A percentile compares a stretch with the other conserved stretches of the same genome.
These are phyloP conservation scores for Kregervanrija fluxuum DNA, from an alignment of 805 yeast genomes.

Conservation along the genomic window DNA sequence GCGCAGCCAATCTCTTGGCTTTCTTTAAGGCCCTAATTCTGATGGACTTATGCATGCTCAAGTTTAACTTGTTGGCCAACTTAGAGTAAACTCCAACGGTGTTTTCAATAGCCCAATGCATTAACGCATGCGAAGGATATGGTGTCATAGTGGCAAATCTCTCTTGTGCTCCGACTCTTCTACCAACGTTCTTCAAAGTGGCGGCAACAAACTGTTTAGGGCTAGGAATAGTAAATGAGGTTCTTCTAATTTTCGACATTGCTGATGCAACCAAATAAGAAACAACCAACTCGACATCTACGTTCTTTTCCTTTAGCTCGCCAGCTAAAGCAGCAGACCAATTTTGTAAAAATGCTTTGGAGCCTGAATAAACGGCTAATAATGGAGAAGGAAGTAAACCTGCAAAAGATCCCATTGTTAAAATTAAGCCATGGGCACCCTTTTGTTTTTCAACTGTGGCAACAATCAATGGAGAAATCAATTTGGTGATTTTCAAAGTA, in stretches of 20 bases:
- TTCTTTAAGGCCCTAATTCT: conserved; percentile 78
- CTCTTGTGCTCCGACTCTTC: conserved; percentile 89
- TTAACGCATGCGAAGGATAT: conserved; percentile 86
- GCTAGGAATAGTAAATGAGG: conserved; percentile 71
- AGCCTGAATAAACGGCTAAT: conserved; percentile 91
- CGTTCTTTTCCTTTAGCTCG: conserved; percentile 58
- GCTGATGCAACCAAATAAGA: conserved; percentile 91
- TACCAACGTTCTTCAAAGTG: conserved; percentile 63
- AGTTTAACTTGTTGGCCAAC: conserved; percentile 62
- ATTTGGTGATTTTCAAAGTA: conserved; percentile 76
- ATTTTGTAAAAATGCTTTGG: conserved; percentile 88
- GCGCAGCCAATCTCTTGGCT: conserved; percentile 38
- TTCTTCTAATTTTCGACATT: conserved; percentile 85
- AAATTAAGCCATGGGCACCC: conserved; percentile 58
- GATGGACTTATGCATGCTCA: conserved; percentile 70
- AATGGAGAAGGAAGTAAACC: conserved; percentile 90
- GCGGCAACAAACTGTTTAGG: conserved; percentile 76
- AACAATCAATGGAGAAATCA: conserved; percentile 65
- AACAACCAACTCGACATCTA: conserved; percentile 81
- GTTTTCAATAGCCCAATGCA: conserved; percentile 75
- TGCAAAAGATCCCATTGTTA: conserved; percentile 96
- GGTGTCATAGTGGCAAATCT: conserved; percentile 84
- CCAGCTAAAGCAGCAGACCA: conserved; percentile 90
- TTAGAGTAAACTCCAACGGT: conserved; percentile 77
- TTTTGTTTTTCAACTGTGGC: conserved; percentile 39